Base-by-base conservation (phyloP, 495 filamentous ascomycete species). In the Barbatosphaeria neglecta region DNA sequence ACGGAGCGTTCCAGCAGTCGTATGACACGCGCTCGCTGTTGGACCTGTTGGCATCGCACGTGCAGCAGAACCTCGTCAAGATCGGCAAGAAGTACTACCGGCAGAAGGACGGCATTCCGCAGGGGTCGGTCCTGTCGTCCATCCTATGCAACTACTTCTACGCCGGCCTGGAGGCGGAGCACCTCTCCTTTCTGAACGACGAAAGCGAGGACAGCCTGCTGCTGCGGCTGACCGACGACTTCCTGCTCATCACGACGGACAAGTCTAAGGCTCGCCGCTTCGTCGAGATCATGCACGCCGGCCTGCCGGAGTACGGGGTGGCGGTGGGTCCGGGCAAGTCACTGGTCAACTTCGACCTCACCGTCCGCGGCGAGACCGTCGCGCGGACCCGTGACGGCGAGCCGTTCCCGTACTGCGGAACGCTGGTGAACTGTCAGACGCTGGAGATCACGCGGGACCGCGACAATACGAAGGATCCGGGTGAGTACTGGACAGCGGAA, bases 131-230 rank as follows among this genome's bases (percentile, higher is more conserved):
- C 0, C 57, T 98, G 20, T 95, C 89, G 9, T 84, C 78, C 41
- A 68, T 87, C 24, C 72, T 98, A 0, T 96, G 93, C 72, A 97
- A 88, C 59, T 86, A 90, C 58, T 94, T 96, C 59, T 97, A 96
- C 57, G 90, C 83, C 4, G 77, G 89, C 50, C 71, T 98, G 3
- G 93, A 98, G 62, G 53, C 67, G 3, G 64, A 80, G 19, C 63
- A 80, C 3, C 65, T 98, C 3, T 57, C 62, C 1, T 97, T 95
- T 56, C 58, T 90, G 8, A 45, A 69, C n/a, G n/a, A n/a, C n/a
- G n/a, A n/a, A 2, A 54, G 55, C 2, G 62, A 70, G 3, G 67
- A 85, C 7, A 79, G 76, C 24, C 57, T 95, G 6, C 69, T 98
- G 22, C 58, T 97, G 33, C 71, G 92, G 33, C 73, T 95, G 2